phyloP scores from a whole-genome alignment of 1,284 basidiomycete species.

The Laetiporus sulphureus region DNA sequence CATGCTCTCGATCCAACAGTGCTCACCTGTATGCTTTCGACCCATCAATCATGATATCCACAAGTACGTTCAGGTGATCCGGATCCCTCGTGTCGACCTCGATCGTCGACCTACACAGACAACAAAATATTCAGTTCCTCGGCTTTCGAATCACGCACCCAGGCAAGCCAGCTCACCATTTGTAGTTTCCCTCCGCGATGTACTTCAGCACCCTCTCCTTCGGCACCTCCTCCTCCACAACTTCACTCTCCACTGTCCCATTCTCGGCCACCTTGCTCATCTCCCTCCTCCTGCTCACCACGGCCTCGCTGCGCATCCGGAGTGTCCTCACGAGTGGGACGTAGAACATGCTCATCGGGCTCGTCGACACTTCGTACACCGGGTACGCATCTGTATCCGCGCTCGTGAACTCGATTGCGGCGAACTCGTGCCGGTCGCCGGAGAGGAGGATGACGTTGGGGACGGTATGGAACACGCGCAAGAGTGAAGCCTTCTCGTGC shows the following conservation, averaged over 20 bases:
- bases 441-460: slow-evolving; percentile 68
- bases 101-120: slow-evolving; percentile 50
- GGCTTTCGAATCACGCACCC: background rate
- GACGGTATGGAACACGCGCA: slow-evolving; percentile 56
- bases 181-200: slow-evolving; percentile 53
- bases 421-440: slow-evolving; percentile 79
- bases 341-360: slow-evolving; percentile 72
- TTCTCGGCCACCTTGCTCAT: slow-evolving; percentile 17
- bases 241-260: slow-evolving; percentile 11
- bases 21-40: slow-evolving; percentile 50
- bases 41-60: slow-evolving; percentile 65
- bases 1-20: too few relatives aligned
- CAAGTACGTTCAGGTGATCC: slow-evolving; percentile 44
- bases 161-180: slow-evolving; percentile 37
- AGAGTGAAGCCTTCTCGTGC: slow-evolving; percentile 52
- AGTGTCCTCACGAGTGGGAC: slow-evolving; percentile 54
- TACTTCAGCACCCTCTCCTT: slow-evolving; percentile 64
- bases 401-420: slow-evolving; percentile 53
- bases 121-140: background rate
- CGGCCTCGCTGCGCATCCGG: slow-evolving; percentile 34
- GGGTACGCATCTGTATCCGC: slow-evolving; percentile 11
- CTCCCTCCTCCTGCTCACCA: slow-evolving; percentile 29
- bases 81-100: slow-evolving; percentile 67
- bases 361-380: slow-evolving; percentile 51
- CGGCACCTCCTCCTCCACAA: slow-evolving; percentile 35